A percentile compares a stretch with the other conserved stretches of the same genome.
phyloP scores from a whole-genome alignment of 352 stramenopile genomes.

The Paralagenidium karlingii region DNA sequence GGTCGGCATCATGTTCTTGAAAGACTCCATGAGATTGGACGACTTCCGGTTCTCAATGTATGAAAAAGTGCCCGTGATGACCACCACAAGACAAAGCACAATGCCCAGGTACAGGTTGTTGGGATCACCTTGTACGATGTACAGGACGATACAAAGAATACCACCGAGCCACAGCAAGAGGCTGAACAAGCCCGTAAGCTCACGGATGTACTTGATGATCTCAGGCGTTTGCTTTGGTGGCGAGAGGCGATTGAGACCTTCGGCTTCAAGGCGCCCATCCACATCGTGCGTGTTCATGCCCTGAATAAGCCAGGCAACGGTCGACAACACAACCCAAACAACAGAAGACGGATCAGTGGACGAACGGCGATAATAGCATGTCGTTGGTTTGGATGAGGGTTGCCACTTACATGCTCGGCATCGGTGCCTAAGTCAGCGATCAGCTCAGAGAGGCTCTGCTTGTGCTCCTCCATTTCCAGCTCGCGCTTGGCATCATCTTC shows the following conservation, averaged over 20 bases:
- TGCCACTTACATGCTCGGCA: slow-evolving; percentile 25
- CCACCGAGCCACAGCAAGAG: slow-evolving; percentile 54
- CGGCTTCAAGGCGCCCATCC: slow-evolving; percentile 32
- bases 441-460: slow-evolving; percentile 49
- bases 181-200: slow-evolving; percentile 62
- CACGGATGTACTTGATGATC: slow-evolving; percentile 62
- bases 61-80: slow-evolving; percentile 64
- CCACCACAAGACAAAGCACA: slow-evolving; percentile 57
- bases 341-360: not conserved
- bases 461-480: slow-evolving; percentile 74
- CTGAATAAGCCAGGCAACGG: slow-evolving; percentile 5
- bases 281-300: slow-evolving; percentile 52
- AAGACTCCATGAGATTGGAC: slow-evolving; percentile 75
- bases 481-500: slow-evolving; percentile 64
- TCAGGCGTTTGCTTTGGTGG: slow-evolving; percentile 59
- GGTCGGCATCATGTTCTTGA: slow-evolving; percentile 80
- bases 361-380: no score
- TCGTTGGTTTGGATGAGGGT: no score
- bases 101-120: slow-evolving; percentile 72
- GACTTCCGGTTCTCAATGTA: slow-evolving; percentile 70
- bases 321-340: not conserved
- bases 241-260: slow-evolving; percentile 51
- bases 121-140: slow-evolving; percentile 41
- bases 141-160: slow-evolving; percentile 47
- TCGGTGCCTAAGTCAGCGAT: slow-evolving; percentile 50